phyloP scores from a whole-genome alignment of 1,284 basidiomycete species.

The Quambalaria eucalypti region DNA sequence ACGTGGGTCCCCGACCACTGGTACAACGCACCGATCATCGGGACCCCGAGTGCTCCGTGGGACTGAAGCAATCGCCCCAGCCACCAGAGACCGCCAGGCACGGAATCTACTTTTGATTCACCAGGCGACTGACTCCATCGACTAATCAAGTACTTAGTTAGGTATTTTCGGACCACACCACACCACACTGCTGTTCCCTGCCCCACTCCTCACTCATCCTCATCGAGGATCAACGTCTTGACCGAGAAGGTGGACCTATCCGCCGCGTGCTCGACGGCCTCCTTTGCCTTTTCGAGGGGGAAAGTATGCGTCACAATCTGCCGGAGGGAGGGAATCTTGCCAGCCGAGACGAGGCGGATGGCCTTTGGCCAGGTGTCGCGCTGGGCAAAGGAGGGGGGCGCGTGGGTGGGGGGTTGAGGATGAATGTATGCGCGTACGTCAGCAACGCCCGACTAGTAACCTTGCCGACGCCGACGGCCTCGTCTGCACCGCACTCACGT shows the following conservation, averaged over 20 bases:
- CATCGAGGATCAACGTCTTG: conserved; percentile 39
- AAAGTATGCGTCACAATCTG: conserved; percentile 79
- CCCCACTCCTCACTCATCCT: conserved; percentile 3
- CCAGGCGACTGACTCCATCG: too few species aligned
- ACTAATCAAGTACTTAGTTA: too few species aligned
- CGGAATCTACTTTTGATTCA: too few species aligned
- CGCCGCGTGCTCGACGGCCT: conserved; percentile 70
- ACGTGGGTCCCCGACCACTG: too few species aligned
- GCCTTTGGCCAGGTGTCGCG: conserved; percentile 63
- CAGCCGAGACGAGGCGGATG: conserved; percentile 67
- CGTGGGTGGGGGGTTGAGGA: conserved; percentile 32
- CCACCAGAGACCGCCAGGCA: too few species aligned
- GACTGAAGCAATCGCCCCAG: too few species aligned
- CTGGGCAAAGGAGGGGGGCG: conserved; percentile 42
- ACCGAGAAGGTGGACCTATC: conserved; percentile 52
- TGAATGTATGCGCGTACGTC: background rate
- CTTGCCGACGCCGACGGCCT: too few species aligned
- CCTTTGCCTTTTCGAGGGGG: conserved; percentile 62
- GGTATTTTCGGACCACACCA: too few species aligned
- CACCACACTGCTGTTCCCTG: too few species aligned
- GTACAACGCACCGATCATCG: too few species aligned
- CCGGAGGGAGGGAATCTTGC: conserved; percentile 68
- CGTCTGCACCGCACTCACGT: conserved; percentile 2
- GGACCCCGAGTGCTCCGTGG: too few species aligned
- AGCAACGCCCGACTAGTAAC: too few species aligned